Evolutionary conservation across 192 early-diverging fungal species (phyloP), one percentile per base, ranked within the genome.

Genomic region (Coemansia sp.): DNA sequence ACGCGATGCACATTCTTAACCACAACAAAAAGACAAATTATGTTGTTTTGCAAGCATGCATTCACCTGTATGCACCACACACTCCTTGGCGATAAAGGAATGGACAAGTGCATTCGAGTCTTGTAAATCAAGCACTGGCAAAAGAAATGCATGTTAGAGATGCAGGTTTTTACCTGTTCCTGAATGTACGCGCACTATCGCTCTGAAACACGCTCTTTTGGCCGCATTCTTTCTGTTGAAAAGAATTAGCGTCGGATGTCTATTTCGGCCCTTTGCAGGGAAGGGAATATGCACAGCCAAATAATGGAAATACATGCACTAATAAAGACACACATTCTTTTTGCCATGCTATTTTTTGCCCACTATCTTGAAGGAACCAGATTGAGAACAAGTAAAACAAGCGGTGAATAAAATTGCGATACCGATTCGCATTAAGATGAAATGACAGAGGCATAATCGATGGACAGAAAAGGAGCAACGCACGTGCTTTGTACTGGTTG

Each of bases 281-380:
- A 35, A 35, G 32, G 41, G 41, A n/a, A 45, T n/a, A 45, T 45
- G 41, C 41, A 45, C 41, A 16, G 12, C 16, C 41, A n/a, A 45
- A 45, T 13, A 45, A 45, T 45, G 41, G 41, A 45, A 45, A 13
- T 16, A n/a, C 41, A 54, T 56, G 54, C 54, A 26, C 16, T 10
- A 19, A 29, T 56, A 56, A 56, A 56, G 29, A 27, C 54, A 45
- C 54, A 27, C 54, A 56, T 56, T 56, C 7, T 26, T 23, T 52
- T 52, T 20, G 16, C 41, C 41, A 45, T 45, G 41, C 22, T 6
- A 7, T 52, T 52, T 20, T 52, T 52, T 6, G 9, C 29, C 32
- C 35, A 26, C 29, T 35, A 35, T 35, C 7, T 35, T 9, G 32
- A 35, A 35, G 32, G 9, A 35, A 35, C 41, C 41, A 45, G 16